These are phyloP conservation scores for Blastobotrys peoriensis DNA, from an alignment of 805 yeast genomes.

Conservation along the genomic window DNA sequence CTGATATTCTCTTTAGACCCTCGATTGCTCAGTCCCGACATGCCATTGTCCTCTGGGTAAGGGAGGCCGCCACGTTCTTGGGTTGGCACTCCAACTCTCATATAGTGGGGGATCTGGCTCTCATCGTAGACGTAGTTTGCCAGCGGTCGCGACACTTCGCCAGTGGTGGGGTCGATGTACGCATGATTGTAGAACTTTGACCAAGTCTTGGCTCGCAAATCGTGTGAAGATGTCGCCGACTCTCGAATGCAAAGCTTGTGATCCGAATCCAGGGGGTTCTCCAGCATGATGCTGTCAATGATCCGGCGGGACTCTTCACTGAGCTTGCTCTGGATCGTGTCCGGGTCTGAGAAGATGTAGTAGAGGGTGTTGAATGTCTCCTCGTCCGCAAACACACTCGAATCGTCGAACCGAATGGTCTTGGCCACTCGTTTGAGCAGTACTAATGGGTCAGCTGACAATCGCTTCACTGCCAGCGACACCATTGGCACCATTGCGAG, in stretches of 20 bases:
- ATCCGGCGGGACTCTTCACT: conserved; percentile 68
- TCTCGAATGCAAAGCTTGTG: conserved; percentile 19
- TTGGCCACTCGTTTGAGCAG: conserved; percentile 52
- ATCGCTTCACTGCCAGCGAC: conserved; percentile 42
- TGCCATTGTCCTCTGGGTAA: conserved; percentile 32
- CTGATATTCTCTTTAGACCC: conserved; percentile 7
- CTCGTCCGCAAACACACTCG: conserved; percentile 61
- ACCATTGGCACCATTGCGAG: conserved; percentile 58
- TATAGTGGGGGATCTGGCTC: conserved; percentile 26
- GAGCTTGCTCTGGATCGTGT: conserved; percentile 50
- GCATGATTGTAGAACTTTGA: conserved; percentile 26
- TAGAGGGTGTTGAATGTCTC: conserved; percentile 75
- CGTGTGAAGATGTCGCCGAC: conserved; percentile 19
- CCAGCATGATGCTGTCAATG: conserved; percentile 33
- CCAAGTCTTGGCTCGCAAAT: conserved; percentile 25
- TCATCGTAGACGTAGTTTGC: conserved; percentile 27
- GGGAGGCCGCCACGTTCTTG: conserved; percentile 26
- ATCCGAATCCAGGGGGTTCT: conserved; percentile 23
- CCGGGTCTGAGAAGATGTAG: conserved; percentile 52
- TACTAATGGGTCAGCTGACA: conserved; percentile 49
- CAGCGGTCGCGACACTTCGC: conserved; percentile 24
- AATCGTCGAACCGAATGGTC: conserved; percentile 61
- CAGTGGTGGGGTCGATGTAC: conserved; percentile 23
- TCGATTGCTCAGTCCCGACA: background rate
- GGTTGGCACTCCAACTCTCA: conserved; percentile 20